phyloP scores from a whole-genome alignment of 2,329 filamentous ascomycete genomes.

The Paraphaeosphaeria minitans region DNA sequence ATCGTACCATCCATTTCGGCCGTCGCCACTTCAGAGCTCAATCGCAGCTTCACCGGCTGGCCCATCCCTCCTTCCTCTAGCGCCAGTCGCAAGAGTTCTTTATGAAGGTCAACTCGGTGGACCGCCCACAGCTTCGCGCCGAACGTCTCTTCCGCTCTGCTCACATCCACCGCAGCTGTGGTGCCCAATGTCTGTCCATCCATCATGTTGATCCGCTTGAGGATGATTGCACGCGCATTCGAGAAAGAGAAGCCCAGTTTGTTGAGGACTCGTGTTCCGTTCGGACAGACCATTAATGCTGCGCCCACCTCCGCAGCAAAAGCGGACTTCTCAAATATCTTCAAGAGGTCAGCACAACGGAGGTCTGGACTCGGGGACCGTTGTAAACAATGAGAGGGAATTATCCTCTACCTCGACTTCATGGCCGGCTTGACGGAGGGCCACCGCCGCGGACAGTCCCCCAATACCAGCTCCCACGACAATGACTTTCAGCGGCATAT shows the following conservation, averaged over 20 bases:
- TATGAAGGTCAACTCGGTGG: slow-evolving; percentile 10
- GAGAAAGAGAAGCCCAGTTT: slow-evolving; percentile 14
- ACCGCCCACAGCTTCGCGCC: slow-evolving; percentile 6
- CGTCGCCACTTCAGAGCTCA: slow-evolving; percentile 1
- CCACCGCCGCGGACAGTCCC: slow-evolving; percentile 5
- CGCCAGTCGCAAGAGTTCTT: slow-evolving; percentile 10
- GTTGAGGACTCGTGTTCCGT: slow-evolving; percentile 11
- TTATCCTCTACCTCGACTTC: background rate
- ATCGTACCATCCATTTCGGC: slow-evolving; percentile 6
- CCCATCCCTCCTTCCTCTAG: background rate
- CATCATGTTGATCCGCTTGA: background rate
- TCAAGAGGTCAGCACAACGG: background rate
- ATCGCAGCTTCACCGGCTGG: background rate
- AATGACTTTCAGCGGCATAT: slow-evolving; percentile 2
- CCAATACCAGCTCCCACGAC: slow-evolving; percentile 8
- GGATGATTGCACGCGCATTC: slow-evolving; percentile 6
- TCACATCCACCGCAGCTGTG: background rate
- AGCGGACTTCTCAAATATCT: slow-evolving; percentile 13
- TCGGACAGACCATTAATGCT: slow-evolving; percentile 9
- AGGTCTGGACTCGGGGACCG: background rate
- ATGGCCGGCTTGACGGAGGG: slow-evolving; percentile 12
- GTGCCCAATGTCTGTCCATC: background rate
- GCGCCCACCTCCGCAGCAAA: slow-evolving; percentile 12
- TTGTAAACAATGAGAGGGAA: background rate
- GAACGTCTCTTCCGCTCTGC: slow-evolving; percentile 1